Percentiles rank a stretch among this genome's conserved stretches.
Evolutionary conservation across 2,329 filamentous ascomycete genomes (phyloP).

Genomic region (Ophiostoma sp.): DNA sequence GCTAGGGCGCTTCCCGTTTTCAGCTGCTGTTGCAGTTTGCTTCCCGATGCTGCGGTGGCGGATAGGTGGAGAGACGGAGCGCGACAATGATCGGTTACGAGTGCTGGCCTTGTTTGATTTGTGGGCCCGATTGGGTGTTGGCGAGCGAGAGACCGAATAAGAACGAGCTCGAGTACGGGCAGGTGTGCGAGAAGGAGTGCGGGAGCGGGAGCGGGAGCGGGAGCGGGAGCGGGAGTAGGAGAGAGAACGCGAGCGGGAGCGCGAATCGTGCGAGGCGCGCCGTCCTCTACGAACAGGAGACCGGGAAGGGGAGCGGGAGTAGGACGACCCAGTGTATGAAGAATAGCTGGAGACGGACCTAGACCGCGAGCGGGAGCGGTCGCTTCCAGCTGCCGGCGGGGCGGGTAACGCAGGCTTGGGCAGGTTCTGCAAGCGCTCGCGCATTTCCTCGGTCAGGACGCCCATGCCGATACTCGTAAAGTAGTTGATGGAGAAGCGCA

Average conservation of each 20-base stretch:
- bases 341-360: conserved; percentile 75
- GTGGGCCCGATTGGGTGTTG: conserved; percentile 15
- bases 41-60: not conserved
- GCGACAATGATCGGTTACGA: conserved; percentile 11
- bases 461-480: conserved; percentile 98
- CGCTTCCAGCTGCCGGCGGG: conserved; percentile 39
- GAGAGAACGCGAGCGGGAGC: conserved; percentile 19
- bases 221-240: conserved; percentile 18
- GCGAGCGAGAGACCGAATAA: not conserved
- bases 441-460: conserved; percentile 87
- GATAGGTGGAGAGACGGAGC: conserved; percentile 3
- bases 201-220: not conserved
- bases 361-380: conserved; percentile 40
- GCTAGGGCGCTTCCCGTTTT: not conserved
- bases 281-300: conserved; percentile 43
- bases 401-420: conserved; percentile 76
- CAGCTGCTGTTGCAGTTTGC: not conserved
- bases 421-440: conserved; percentile 81
- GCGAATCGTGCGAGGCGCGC: conserved; percentile 24
- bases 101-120: conserved; percentile 1
- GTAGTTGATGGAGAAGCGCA: conserved; percentile 97
- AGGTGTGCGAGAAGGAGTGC: conserved; percentile 14
- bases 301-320: conserved; percentile 42
- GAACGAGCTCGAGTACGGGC: conserved; percentile 10
- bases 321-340: conserved; percentile 61